Evolutionary conservation across 345 rosid species (phyloP), one percentile per base, ranked within the genome.

Genomic region (Eucalyptus pauciflora): DNA sequence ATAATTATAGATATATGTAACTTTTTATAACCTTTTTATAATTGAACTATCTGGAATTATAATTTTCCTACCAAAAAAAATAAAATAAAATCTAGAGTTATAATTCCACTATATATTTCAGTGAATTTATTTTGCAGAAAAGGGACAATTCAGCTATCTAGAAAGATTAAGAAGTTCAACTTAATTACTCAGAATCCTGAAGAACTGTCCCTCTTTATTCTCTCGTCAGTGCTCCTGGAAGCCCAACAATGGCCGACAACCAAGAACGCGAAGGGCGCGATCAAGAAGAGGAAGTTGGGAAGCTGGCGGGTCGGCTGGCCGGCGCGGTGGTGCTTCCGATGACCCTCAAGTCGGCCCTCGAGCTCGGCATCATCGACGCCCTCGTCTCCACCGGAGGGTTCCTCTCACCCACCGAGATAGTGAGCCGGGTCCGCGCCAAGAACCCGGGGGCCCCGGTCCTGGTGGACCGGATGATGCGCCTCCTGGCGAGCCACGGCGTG

Each of bases 381-480:
- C 89, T 95, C 88, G 89, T 60, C 51, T 43, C 90, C 2, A n/a
- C 91, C 4, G 90, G 88, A 4, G 87, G 86, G 16, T 90, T 88
- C 85, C 92, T 95, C 62, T 93, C 96, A 33, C 87, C 93, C 4
- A 69, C 91, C 1, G 91, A 94, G 89, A 92, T 94, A 43, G 93
- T 91, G 10, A 88, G 88, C 76, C 43, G 14, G 27, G 90, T 95
- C 2, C 93, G 91, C 54, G 62, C 95, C 10, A 90, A 89, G 46
- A 94, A 94, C 56, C 93, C 94, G 0, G 94, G 89, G 5, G 95
- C 96, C 0, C 86, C 94, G 2, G 86, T 89, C 86, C 31, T 94
- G 80, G 81, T 95, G 15, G 95, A 95, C 37, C 91, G 94, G 46
- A 92, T 94, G 92, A 91, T 95, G 71, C 90, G 94, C 31, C 89